phyloP scores from a whole-genome alignment of 805 yeast species.

The Zygoascus biomembranicola region DNA sequence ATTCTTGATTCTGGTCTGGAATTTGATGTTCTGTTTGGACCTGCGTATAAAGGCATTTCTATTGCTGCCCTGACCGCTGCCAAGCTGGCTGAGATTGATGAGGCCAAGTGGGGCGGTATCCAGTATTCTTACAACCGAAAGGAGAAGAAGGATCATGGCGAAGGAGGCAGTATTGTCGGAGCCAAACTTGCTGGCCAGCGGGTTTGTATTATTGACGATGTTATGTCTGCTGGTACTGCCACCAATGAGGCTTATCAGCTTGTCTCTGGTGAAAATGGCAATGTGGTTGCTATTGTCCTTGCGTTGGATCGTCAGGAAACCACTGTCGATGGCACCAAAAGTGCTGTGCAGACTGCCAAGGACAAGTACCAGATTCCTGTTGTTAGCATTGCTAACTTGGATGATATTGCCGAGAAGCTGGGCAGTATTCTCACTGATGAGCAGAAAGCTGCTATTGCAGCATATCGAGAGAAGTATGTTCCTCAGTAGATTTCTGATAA shows the following conservation, averaged over 20 bases:
- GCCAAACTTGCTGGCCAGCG: slow-evolving; percentile 60
- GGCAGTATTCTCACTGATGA: slow-evolving; percentile 15
- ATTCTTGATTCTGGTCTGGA: slow-evolving; percentile 74
- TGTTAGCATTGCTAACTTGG: slow-evolving; percentile 64
- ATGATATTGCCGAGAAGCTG: slow-evolving; percentile 63
- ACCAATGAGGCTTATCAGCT: slow-evolving; percentile 87
- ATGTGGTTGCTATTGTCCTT: slow-evolving; percentile 74
- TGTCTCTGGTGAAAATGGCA: slow-evolving; percentile 60
- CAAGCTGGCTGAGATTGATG: slow-evolving; percentile 80
- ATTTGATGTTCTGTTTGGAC: slow-evolving; percentile 90
- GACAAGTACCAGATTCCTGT: slow-evolving; percentile 74
- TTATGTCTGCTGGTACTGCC: slow-evolving; percentile 98
- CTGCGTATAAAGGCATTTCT: slow-evolving; percentile 97
- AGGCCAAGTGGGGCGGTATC: slow-evolving; percentile 58
- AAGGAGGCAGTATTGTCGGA: slow-evolving; percentile 94
- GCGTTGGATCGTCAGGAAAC: slow-evolving; percentile 92
- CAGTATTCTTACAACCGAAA: slow-evolving; percentile 95
- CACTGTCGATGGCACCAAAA: slow-evolving; percentile 49
- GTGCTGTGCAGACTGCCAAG: slow-evolving; percentile 78
- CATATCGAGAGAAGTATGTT: slow-evolving; percentile 25
- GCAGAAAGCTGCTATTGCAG: slow-evolving; percentile 22
- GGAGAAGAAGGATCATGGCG: slow-evolving; percentile 96
- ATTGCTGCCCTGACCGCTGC: slow-evolving; percentile 89
- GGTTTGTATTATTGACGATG: slow-evolving; percentile 87
- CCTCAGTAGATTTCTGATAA: slow-evolving; percentile 19